phyloP scores from a whole-genome alignment of 805 yeast species.

The Yarrowia divulgata region DNA sequence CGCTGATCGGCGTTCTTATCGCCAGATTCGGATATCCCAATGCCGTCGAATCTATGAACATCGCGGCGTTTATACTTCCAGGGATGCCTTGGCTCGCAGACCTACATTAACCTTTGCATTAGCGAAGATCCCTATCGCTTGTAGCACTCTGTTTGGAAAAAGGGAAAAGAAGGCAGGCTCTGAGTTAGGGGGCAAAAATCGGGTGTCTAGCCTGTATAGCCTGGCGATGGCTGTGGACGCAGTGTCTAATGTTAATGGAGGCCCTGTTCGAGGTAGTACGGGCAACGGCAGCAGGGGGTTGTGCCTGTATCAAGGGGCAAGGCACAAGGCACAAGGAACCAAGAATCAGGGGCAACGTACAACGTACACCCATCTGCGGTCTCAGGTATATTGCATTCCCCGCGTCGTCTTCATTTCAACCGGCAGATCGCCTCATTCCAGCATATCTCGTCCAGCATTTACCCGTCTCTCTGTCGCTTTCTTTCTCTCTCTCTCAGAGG shows the following conservation, averaged over 20 bases:
- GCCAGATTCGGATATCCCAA: constrained; percentile 26
- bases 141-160: constrained; percentile 15
- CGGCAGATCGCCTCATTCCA: constrained; percentile 22
- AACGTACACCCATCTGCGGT: background rate
- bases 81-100: constrained; percentile 34
- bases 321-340: constrained; percentile 11
- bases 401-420: background rate
- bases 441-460: background rate
- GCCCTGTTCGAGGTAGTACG: constrained; percentile 18
- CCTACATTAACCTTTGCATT: background rate
- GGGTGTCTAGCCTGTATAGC: background rate
- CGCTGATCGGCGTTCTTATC: constrained; percentile 27
- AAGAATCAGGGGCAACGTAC: background rate
- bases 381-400: constrained; percentile 1
- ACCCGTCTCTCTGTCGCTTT: background rate
- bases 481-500: background rate
- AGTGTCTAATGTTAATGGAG: constrained; percentile 11
- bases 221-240: constrained; percentile 7
- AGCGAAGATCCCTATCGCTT: constrained; percentile 24
- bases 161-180: background rate
- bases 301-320: constrained; percentile 15
- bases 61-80: background rate
- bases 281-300: background rate
- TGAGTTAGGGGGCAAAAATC: constrained; percentile 27
- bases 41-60: constrained; percentile 20